phyloP scores from a whole-genome alignment of 2,329 filamentous ascomycete genomes.

The Venturia oleaginea region DNA sequence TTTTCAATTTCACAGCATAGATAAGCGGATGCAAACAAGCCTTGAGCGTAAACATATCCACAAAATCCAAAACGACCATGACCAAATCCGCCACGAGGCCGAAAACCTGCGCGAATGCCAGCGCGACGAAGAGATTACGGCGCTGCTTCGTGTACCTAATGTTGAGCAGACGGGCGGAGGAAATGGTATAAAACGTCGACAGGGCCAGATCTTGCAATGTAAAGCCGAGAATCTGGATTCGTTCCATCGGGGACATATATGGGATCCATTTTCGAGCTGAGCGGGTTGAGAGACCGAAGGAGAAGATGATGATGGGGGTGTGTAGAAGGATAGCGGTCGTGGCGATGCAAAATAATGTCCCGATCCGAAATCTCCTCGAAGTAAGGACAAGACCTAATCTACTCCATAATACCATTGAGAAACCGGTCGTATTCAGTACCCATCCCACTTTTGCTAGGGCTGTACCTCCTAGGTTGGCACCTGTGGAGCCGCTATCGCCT shows the following conservation, averaged over 20 bases:
- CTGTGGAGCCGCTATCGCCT: neutral
- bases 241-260: slow-evolving; percentile 3
- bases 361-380: neutral
- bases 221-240: slow-evolving; percentile 11
- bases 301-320: slow-evolving; percentile 11
- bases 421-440: slow-evolving; percentile 9
- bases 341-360: neutral
- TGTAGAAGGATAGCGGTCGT: slow-evolving; percentile 5
- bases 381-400: neutral
- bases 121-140: slow-evolving; percentile 8
- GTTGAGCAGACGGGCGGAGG: neutral
- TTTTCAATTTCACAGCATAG: slow-evolving; percentile 11
- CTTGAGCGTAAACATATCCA: slow-evolving; percentile 12
- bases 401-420: slow-evolving; percentile 3
- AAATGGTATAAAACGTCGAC: slow-evolving; percentile 1
- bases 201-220: slow-evolving; percentile 7
- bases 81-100: slow-evolving; percentile 6
- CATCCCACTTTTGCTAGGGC: slow-evolving; percentile 4
- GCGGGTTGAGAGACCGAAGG: slow-evolving; percentile 4
- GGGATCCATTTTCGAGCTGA: neutral
- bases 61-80: slow-evolving; percentile 9
- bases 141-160: neutral
- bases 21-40: slow-evolving; percentile 11
- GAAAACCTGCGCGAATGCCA: slow-evolving; percentile 4
- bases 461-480: neutral